Percentiles rank a stretch among this genome's conserved stretches.
These are phyloP conservation scores for Gastrolobium villosum DNA, from an alignment of 306 rosid species.

Conservation along the genomic window DNA sequence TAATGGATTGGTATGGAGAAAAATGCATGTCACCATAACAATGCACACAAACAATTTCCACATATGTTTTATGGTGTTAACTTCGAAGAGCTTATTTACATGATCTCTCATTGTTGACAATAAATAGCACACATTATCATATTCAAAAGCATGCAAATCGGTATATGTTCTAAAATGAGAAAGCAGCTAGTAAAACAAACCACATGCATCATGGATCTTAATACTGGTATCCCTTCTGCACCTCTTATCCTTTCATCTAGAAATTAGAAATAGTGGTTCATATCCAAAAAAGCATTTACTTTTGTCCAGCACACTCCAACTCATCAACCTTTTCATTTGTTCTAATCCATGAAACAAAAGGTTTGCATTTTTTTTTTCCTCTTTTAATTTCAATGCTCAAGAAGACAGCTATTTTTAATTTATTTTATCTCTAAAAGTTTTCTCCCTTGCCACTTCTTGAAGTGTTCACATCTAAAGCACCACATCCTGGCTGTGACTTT, in stretches of 20 bases:
- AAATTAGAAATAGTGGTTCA: too few relatives aligned
- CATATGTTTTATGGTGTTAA: background rate
- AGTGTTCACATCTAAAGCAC: conserved; percentile 34
- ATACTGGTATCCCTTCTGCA: background rate
- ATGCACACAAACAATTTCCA: background rate
- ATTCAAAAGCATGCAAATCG: conserved; percentile 30
- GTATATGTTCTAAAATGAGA: conserved; percentile 1
- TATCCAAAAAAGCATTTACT: conserved; percentile 32
- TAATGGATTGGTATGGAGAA: conserved; percentile 20
- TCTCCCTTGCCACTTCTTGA: conserved; percentile 50
- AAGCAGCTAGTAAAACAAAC: background rate
- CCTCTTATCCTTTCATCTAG: background rate
- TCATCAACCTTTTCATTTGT: background rate
- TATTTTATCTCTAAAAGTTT: conserved; percentile 35
- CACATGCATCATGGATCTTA: conserved; percentile 15
- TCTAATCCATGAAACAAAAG: conserved; percentile 19
- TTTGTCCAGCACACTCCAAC: conserved; percentile 1
- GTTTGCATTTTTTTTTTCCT: conserved; percentile 5
- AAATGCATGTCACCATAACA: conserved; percentile 3
- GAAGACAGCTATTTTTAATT: conserved; percentile 32
- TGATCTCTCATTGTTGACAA: conserved; percentile 15
- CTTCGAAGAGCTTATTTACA: background rate
- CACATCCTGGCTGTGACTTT: conserved; percentile 37
- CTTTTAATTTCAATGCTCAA: conserved; percentile 17
- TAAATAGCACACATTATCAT: conserved; percentile 11